Evolutionary conservation across 2,329 filamentous ascomycete species (phyloP).

Genomic region (Alternaria consortialis): DNA sequence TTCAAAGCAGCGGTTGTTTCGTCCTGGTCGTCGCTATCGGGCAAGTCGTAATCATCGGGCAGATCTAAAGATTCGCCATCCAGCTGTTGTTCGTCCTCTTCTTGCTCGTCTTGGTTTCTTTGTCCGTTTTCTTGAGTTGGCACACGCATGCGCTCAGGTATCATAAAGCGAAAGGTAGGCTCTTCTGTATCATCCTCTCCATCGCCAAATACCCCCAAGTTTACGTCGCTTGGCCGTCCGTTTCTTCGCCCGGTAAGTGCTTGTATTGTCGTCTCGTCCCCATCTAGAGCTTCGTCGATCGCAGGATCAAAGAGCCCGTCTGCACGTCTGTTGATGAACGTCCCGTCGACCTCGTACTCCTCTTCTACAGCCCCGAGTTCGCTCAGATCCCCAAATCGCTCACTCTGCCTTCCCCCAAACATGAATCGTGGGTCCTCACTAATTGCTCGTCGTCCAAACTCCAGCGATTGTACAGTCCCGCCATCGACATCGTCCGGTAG

Average conservation of each 20-base stretch:
- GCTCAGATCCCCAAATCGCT: conserved; percentile 60
- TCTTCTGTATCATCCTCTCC: conserved; percentile 47
- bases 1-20: conserved; percentile 41
- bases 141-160: conserved; percentile 46
- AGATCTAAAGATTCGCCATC: conserved; percentile 28
- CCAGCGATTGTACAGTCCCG: conserved; percentile 60
- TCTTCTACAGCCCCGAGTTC: conserved; percentile 47
- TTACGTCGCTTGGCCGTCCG: conserved; percentile 41
- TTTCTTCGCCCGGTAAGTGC: conserved; percentile 43
- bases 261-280: conserved; percentile 43
- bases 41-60: conserved; percentile 37
- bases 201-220: conserved; percentile 46
- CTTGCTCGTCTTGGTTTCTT: conserved; percentile 17
- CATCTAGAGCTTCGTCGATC: conserved; percentile 44
- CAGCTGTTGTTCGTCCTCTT: conserved; percentile 10
- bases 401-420: conserved; percentile 60
- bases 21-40: conserved; percentile 26
- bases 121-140: conserved; percentile 26
- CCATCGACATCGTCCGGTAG: conserved; percentile 49
- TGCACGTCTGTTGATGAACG: conserved; percentile 45
- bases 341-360: conserved; percentile 55
- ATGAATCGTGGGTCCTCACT: conserved; percentile 52
- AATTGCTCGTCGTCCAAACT: conserved; percentile 54
- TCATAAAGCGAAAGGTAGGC: conserved; percentile 51
- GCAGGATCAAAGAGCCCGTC: conserved; percentile 52